Base-by-base conservation (phyloP, 2,329 filamentous ascomycete genomes). In the Aspergillus puulaauensis region DNA sequence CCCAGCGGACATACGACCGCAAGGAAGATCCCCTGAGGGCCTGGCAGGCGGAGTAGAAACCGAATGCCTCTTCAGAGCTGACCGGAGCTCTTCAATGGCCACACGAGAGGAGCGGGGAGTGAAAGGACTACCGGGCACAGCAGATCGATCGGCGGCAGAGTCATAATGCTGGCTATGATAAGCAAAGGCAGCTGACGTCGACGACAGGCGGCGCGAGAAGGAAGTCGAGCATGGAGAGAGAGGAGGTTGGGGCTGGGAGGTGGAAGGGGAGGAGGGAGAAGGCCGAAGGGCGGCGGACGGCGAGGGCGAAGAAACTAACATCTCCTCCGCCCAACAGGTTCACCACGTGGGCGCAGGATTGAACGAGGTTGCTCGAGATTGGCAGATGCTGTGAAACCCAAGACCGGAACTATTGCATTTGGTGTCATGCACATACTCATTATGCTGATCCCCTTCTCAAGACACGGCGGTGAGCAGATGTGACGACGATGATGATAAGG, bases 241-340 rank as follows among this genome's bases (percentile, higher is more conserved):
- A 57, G 53, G 52, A 52, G 53, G 53, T 53, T 56, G 51, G 50
- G 41, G 44, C 46, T 49, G 35, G 57, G 53, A 57, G 49, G 57
- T 57, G 48, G 67, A 61, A 58, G 68, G 60, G 54, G 67, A 66
- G 51, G 62, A 66, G 54, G 65, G 61, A 33, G 70, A 67, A 57
- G 68, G 65, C 61, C 72, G 74, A 61, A 77, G 65, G 52, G 73
- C 69, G 58, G 71, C 68, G 59, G 74, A 72, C 24, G 75, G 73
- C 55, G 75, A 77, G 43, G 75, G 73, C 58, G 75, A 77, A 27
- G 75, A 76, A 59, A 73, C 68, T 66, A 76, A 70, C 73, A 77
- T 76, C 59, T 68, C 64, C 59, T 68, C 64, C 64, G 66, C 64
- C 64, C 64, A 66, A 65, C 64, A 66, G 67, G 61, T 61, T 61